Conservation (phyloP, 208 protist species). For the Wallacemonas collosoma region DNA sequence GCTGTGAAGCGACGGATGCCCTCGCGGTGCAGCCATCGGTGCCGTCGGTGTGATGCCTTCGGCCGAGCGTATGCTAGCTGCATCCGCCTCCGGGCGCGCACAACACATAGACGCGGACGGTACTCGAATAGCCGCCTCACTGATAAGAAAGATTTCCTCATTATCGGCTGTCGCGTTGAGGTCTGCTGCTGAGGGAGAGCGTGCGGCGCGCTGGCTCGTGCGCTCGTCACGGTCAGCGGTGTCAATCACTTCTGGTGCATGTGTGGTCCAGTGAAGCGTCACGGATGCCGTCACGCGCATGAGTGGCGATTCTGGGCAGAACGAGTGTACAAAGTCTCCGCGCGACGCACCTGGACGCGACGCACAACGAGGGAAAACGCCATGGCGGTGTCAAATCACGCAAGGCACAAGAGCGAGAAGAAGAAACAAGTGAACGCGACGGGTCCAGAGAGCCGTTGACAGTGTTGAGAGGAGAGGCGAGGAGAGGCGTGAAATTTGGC, state of each 20-base stretch:
- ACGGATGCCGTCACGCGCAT: background rate
- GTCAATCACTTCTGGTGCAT: background rate
- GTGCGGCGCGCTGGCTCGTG: too few relatives aligned
- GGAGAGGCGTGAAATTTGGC: too few relatives aligned
- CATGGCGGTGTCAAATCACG: too few relatives aligned
- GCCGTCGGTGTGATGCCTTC: background rate
- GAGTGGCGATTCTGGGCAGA: too few relatives aligned
- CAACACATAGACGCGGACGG: background rate
- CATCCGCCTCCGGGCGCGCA: background rate
- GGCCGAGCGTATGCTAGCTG: background rate
- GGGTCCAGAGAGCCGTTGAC: too few relatives aligned
- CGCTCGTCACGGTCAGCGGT: background rate
- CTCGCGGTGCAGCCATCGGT: background rate
- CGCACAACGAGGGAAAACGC: too few relatives aligned
- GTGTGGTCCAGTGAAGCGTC: constrained; percentile 1
- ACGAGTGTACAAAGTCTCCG: too few relatives aligned
- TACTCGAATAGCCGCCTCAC: background rate
- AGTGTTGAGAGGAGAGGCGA: too few relatives aligned
- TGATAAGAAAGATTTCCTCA: constrained; percentile 1
- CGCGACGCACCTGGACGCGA: too few relatives aligned
- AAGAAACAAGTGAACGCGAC: too few relatives aligned
- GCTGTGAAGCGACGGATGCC: background rate
- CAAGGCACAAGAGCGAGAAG: too few relatives aligned
- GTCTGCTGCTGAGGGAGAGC: background rate
- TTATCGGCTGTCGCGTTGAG: background rate